Conservation (phyloP, 2,329 filamentous ascomycete species). For the Hortaea sp. region DNA sequence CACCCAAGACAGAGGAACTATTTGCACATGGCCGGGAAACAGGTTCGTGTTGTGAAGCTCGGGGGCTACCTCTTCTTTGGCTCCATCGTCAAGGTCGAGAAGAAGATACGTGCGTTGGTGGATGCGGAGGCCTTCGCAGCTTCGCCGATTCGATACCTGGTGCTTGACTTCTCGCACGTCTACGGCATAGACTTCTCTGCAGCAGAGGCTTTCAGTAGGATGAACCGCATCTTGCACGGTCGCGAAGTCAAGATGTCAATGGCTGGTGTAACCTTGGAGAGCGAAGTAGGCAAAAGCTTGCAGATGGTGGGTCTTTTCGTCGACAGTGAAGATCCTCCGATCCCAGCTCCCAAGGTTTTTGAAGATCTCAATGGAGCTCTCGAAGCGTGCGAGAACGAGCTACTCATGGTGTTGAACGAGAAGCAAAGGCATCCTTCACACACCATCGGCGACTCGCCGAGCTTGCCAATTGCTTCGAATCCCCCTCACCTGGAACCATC, state of each 20-base stretch:
- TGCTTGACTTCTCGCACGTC: conserved; percentile 82
- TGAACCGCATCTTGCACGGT: conserved; percentile 71
- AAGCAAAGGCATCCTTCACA: conserved; percentile 27
- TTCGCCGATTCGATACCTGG: conserved; percentile 76
- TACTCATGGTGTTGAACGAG: conserved; percentile 48
- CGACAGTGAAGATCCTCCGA: conserved; percentile 54
- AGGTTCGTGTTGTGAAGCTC: conserved; percentile 86
- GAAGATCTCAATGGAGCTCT: conserved; percentile 86
- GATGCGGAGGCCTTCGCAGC: conserved; percentile 69
- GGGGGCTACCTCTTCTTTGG: conserved; percentile 43
- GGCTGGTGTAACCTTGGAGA: conserved; percentile 68
- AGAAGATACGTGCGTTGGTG: conserved; percentile 70
- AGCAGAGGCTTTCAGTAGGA: conserved; percentile 85
- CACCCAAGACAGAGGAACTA: conserved; percentile 85
- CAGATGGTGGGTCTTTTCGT: conserved; percentile 75
- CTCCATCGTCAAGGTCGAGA: conserved; percentile 91
- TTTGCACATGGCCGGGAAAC: conserved; percentile 70
- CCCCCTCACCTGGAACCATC: conserved; percentile 3
- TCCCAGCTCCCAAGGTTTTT: conserved; percentile 52
- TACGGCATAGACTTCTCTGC: conserved; percentile 93
- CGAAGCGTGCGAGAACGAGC: conserved; percentile 89
- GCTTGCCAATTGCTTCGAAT: conserved; percentile 18
- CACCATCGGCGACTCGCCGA: conserved; percentile 38
- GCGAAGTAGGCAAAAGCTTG: conserved; percentile 66
- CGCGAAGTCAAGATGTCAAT: conserved; percentile 73